Base-by-base conservation (phyloP, 352 stramenopile genomes). In the Globisporangium ultimum region DNA sequence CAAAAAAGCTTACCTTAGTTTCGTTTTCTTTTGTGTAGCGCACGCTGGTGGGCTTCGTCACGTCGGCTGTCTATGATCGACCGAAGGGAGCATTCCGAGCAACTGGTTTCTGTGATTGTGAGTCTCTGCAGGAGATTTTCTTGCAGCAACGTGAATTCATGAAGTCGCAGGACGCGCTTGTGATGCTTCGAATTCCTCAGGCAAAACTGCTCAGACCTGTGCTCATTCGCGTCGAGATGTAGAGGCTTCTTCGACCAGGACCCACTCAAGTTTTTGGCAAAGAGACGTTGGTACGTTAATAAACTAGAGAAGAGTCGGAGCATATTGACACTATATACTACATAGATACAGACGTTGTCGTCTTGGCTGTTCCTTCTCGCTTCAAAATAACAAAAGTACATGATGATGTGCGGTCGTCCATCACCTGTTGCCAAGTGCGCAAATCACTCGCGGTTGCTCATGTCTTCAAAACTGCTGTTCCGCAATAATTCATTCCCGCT, bases 61-160 rank as follows among this genome's bases (percentile, higher is more conserved):
- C 81, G 13, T 91, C 80, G 7, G 78, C 82, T 12, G 67, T 93
- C n/a, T 91, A 93, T 54, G 84, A 93, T 40, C 74, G 75, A 49
- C 80, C 84, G 6, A 93, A 89, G 61, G 64, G 76, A 1, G 73
- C 75, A 42, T 84, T 84, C 64, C 80, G 81, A 17, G 81, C 76
- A 0, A 64, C 73, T 7, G 84, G 78, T 3, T 93, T 91, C 51
- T 84, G 85, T 58, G 68, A 68, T 20, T 90, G 80, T 55, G 78
- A 89, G 34, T 47, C 63, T 15, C 67, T 93, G 5, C 78, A 93
- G 57, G 72, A 73, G 14, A 62, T 90, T 14, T 80, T 84, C n/a
- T n/a, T 87, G 11, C 46, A 55, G 10, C 68, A 56, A 9, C 38
- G 50, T 41, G 12, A 42, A 34, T 21, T 53, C 43, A 40, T 34